Evolutionary conservation across 108 stramenopile genomes (phyloP), one percentile per base, ranked within the genome.

Genomic region (Cyclotella baltica): DNA sequence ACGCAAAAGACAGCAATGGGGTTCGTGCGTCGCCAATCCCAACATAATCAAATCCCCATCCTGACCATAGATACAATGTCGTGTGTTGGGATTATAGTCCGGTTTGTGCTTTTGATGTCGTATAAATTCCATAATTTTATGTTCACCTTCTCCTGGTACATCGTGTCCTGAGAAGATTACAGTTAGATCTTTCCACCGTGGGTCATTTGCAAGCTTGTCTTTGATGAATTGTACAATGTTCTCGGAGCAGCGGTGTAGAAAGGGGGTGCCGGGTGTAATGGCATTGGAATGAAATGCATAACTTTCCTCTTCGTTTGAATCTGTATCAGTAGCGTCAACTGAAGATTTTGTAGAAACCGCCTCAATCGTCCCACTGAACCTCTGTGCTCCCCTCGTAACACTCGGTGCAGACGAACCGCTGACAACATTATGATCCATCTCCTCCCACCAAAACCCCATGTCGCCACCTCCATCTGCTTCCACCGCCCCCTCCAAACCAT

Each of bases 41-140:
- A 99, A 87, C 98, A 99, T 98, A 86, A 99, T 98, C 48, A 99
- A 87, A 83, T 99, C 99, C n/a, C 98, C 99, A 87, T 99, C 99
- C 68, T 99, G 96, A 50, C 99, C 99, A 85, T 96, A 96, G 67
- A 99, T 92, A 83, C 98, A 98, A 86, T 99, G 99, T 2, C 96
- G 83, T 19, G 93, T 84, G 83, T 98, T 98, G 20, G 98, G 95
- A 78, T 96, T 74, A 74, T 96, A 96, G 66, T 85, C 88, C 16
- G 87, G 85, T 46, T 84, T 76, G 52, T 70, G 65, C 58, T 88
- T 84, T 73, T 93, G 84, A 61, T 87, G 83, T 5, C 98, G 88
- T 40, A 98, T 95, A 72, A 97, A 98, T 35, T 99, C 91, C 99
- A 99, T 98, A 57, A 99, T 98, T 83, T 99, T 99, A 88, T 99